phyloP scores from a whole-genome alignment of 1,139 yeast species.

The Lizanozyma gosingica region DNA sequence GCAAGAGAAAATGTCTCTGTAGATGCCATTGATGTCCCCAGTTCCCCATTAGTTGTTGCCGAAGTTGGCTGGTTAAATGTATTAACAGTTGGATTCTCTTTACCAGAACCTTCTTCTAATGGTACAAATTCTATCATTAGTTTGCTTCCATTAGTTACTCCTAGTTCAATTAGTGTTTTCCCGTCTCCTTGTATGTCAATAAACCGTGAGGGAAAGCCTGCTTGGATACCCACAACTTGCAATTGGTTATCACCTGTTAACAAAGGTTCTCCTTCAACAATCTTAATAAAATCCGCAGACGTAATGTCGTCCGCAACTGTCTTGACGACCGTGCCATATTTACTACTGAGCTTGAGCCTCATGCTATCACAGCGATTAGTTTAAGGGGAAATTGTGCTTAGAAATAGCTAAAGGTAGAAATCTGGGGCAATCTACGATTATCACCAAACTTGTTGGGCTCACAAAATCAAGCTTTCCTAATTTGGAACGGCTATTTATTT shows the following conservation, averaged over 20 bases:
- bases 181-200: neutral
- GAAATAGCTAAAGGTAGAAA: too few relatives aligned
- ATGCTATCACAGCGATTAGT: too few relatives aligned
- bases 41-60: neutral
- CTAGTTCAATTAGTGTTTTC: neutral
- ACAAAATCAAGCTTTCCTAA: too few relatives aligned
- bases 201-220: neutral
- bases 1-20: neutral
- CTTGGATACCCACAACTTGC: neutral
- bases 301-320: neutral
- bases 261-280: neutral
- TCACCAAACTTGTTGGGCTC: too few relatives aligned
- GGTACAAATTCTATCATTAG: neutral
- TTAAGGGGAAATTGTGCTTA: too few relatives aligned
- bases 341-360: neutral
- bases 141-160: neutral
- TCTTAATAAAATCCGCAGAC: neutral
- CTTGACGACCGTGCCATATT: neutral
- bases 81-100: too few relatives aligned
- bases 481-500: too few relatives aligned
- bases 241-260: neutral
- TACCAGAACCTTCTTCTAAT: too few relatives aligned
- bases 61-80: neutral
- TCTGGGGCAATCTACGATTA: too few relatives aligned
- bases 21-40: neutral